These are phyloP conservation scores for Tanozyma kutaoensis DNA, from an alignment of 805 yeast genomes.

Conservation along the genomic window DNA sequence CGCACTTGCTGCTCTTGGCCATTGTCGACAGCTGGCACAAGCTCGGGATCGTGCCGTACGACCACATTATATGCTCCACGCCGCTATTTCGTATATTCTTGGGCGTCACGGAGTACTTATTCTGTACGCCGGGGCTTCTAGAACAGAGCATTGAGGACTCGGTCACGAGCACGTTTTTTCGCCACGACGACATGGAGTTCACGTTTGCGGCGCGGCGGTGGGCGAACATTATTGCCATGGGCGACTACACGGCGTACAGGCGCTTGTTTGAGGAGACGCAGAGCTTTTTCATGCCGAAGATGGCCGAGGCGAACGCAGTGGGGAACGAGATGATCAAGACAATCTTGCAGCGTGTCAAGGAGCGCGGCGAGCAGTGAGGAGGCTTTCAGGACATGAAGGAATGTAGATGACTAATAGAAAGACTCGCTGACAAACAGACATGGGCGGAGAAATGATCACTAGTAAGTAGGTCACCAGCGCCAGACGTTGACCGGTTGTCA, in stretches of 20 bases:
- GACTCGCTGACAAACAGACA: too few species aligned
- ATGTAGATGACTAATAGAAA: too few species aligned
- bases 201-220: conserved; percentile 83
- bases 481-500: too few species aligned
- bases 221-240: conserved; percentile 70
- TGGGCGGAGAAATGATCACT: too few species aligned
- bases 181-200: conserved; percentile 87
- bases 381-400: too few species aligned
- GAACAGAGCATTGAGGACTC: conserved; percentile 73
- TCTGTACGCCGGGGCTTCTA: conserved; percentile 71
- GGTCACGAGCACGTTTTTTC: conserved; percentile 47
- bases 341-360: conserved; percentile 42
- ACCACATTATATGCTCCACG: conserved; percentile 93
- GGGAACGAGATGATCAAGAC: conserved; percentile 93
- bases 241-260: conserved; percentile 61
- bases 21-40: conserved; percentile 92
- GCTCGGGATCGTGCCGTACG: conserved; percentile 80
- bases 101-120: conserved; percentile 87
- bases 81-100: conserved; percentile 83
- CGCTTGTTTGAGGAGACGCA: conserved; percentile 69
- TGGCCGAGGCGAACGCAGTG: conserved; percentile 73
- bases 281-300: conserved; percentile 72
- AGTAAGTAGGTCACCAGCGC: too few species aligned
- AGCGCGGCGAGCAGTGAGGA: too few species aligned
- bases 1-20: conserved; percentile 79